Percentiles rank a stretch among this genome's conserved stretches.
Evolutionary conservation across 2,329 filamentous ascomycete genomes (phyloP).

Genomic region (Hypoxylon sp.): DNA sequence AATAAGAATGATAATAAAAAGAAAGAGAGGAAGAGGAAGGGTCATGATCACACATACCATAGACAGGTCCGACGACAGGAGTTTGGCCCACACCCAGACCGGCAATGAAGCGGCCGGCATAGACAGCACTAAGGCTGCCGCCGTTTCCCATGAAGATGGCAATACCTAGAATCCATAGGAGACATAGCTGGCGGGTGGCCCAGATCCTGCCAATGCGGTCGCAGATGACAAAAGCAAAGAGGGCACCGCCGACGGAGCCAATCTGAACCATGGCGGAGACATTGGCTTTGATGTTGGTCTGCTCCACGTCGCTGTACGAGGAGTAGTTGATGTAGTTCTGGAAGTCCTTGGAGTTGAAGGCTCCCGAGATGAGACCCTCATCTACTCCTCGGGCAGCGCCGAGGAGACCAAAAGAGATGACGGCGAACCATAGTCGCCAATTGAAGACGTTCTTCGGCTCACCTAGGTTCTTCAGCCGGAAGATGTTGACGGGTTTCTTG

Average conservation of each 20-base stretch:
- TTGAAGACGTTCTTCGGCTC: slow-evolving; percentile 78
- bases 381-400: slow-evolving; percentile 82
- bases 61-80: slow-evolving; percentile 73
- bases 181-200: slow-evolving; percentile 66
- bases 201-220: slow-evolving; percentile 70
- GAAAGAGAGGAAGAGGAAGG: too few species aligned
- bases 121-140: slow-evolving; percentile 65
- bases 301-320: slow-evolving; percentile 59
- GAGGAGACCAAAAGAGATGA: slow-evolving; percentile 77
- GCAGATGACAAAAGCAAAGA: slow-evolving; percentile 68
- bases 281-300: slow-evolving; percentile 77
- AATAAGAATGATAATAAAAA: neutral
- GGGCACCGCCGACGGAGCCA: slow-evolving; percentile 75
- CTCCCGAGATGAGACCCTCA: slow-evolving; percentile 79
- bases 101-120: slow-evolving; percentile 72
- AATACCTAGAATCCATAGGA: slow-evolving; percentile 66
- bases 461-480: slow-evolving; percentile 68
- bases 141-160: slow-evolving; percentile 64
- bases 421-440: slow-evolving; percentile 80
- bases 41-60: slow-evolving; percentile 48
- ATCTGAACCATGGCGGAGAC: slow-evolving; percentile 85
- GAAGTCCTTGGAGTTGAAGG: slow-evolving; percentile 73
- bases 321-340: slow-evolving; percentile 65
- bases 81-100: slow-evolving; percentile 73
- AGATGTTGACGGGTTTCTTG: slow-evolving; percentile 61